Conservation (phyloP, 306 rosid genomes). For the Aeschynomene evenia region DNA sequence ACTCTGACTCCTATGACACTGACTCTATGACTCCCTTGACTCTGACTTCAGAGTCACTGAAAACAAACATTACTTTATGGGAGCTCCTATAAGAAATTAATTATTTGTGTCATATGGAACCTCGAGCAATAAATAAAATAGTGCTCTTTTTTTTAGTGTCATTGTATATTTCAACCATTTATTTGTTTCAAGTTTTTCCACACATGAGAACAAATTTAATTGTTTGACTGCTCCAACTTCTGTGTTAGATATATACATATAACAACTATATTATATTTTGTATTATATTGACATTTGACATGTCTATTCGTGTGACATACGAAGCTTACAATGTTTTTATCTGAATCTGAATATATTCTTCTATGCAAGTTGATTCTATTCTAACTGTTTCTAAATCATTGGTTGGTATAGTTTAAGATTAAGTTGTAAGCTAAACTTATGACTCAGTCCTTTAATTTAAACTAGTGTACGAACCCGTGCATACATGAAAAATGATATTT, state of each 20-base stretch:
- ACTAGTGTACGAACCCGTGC: too few relatives aligned
- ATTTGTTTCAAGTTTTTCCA: neutral
- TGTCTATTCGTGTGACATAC: slow-evolving; percentile 12
- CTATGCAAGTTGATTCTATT: slow-evolving; percentile 4
- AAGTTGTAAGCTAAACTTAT: slow-evolving; percentile 10
- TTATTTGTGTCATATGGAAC: too few relatives aligned
- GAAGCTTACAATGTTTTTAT: slow-evolving; percentile 1
- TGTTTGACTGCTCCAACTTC: slow-evolving; percentile 21
- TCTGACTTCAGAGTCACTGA: too few relatives aligned
- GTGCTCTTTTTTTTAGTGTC: neutral
- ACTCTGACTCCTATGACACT: too few relatives aligned
- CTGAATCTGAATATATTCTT: slow-evolving; percentile 15
- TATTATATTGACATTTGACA: neutral
- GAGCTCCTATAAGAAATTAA: too few relatives aligned
- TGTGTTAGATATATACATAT: neutral
- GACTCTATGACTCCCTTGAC: too few relatives aligned
- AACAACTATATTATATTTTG: too few relatives aligned
- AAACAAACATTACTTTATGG: too few relatives aligned
- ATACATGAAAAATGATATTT: too few relatives aligned
- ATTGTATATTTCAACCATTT: neutral
- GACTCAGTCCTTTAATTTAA: neutral
- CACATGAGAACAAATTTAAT: neutral
- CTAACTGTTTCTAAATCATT: slow-evolving; percentile 11
- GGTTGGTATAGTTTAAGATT: neutral
- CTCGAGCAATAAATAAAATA: too few relatives aligned